A percentile compares a stretch with the other conserved stretches of the same genome.
Evolutionary conservation across 1,284 basidiomycete species (phyloP).

Genomic region (Microbotryum silenes-acaulis): DNA sequence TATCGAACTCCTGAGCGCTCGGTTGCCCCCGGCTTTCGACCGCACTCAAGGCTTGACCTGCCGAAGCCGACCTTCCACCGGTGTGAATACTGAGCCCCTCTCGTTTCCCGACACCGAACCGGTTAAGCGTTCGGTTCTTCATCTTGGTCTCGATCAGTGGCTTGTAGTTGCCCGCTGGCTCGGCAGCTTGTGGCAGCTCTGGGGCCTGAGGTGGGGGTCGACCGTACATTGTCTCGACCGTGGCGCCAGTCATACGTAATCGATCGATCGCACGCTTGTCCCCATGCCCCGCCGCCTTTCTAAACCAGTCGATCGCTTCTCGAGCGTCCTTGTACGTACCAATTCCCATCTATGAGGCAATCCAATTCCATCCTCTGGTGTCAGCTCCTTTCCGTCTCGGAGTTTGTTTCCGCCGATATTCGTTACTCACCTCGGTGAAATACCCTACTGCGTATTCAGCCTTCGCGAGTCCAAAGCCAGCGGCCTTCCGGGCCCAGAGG

Average conservation of each 20-base stretch:
- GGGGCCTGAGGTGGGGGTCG: not conserved
- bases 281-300: constrained; percentile 81
- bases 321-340: constrained; percentile 41
- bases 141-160: not conserved
- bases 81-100: no score
- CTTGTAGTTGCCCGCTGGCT: not conserved
- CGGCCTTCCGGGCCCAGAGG: constrained; percentile 86
- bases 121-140: not conserved
- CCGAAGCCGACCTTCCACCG: no score
- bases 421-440: constrained; percentile 64
- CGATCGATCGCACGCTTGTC: constrained; percentile 89
- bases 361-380: not conserved
- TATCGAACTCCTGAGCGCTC: no score
- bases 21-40: no score
- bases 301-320: constrained; percentile 70
- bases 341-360: constrained; percentile 39
- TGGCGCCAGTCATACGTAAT: constrained; percentile 42
- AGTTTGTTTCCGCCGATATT: not conserved
- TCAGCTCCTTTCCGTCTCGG: no score
- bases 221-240: no score
- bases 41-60: no score
- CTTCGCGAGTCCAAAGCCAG: constrained; percentile 85
- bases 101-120: not conserved
- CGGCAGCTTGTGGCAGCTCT: not conserved
- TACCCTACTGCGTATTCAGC: constrained; percentile 97